phyloP scores from a whole-genome alignment of 768 basidiomycete species.

The Pisolithus sp. region DNA sequence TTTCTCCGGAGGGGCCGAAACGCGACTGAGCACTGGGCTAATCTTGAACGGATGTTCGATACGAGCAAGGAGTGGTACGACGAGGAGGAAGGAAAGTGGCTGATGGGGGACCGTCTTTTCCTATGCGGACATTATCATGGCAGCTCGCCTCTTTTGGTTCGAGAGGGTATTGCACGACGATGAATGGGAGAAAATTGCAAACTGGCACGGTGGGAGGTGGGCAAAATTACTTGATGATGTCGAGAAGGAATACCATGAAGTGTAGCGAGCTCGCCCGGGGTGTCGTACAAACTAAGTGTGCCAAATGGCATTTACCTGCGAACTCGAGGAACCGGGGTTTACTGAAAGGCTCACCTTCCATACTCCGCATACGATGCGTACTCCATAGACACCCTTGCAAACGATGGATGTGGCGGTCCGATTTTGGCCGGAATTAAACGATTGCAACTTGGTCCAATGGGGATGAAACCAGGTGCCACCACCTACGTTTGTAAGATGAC shows the following conservation, averaged over 20 bases:
- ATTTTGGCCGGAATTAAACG: too few relatives aligned
- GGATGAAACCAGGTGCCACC: background rate
- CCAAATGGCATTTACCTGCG: too few relatives aligned
- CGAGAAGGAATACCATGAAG: slow-evolving; percentile 19
- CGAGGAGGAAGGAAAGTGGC: slow-evolving; percentile 19
- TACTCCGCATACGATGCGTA: too few relatives aligned
- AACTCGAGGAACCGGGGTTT: too few relatives aligned
- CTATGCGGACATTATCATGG: slow-evolving; percentile 27
- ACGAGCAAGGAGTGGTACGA: slow-evolving; percentile 17
- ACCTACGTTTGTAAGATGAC: too few relatives aligned
- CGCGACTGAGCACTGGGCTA: slow-evolving; percentile 24
- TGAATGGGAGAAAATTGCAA: slow-evolving; percentile 21
- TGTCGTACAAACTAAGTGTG: too few relatives aligned
- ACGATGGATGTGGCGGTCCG: too few relatives aligned
- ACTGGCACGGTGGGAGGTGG: slow-evolving; percentile 24
- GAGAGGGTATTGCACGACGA: slow-evolving; percentile 15
- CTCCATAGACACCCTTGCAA: too few relatives aligned
- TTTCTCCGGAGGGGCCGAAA: slow-evolving; percentile 30
- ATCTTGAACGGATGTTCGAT: slow-evolving; percentile 9
- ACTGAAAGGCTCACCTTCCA: too few relatives aligned
- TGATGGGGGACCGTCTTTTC: slow-evolving; percentile 26
- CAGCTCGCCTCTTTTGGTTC: slow-evolving; percentile 7
- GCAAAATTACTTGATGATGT: slow-evolving; percentile 16
- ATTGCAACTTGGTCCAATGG: too few relatives aligned
- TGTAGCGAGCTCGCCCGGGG: background rate